Conservation (phyloP, 345 rosid genomes). For the Clausena lansium region DNA sequence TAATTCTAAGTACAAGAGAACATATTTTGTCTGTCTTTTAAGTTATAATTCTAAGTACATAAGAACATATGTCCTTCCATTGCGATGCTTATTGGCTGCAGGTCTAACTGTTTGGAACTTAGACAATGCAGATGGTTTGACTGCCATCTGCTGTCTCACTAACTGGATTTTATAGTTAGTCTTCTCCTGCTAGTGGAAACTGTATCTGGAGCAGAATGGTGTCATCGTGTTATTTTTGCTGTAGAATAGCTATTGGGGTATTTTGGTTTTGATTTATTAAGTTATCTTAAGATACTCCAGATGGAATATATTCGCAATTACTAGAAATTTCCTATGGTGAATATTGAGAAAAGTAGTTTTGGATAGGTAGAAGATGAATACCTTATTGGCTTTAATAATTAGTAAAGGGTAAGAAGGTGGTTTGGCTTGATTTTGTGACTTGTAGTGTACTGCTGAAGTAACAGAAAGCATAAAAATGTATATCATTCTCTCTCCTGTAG, state of each 20-base stretch:
- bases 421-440: background rate
- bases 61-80: background rate
- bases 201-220: background rate
- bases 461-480: background rate
- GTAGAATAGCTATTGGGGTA: background rate
- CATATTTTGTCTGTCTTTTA: too few species aligned
- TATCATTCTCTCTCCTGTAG: background rate
- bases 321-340: too few species aligned
- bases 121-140: background rate
- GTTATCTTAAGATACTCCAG: background rate
- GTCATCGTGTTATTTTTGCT: background rate
- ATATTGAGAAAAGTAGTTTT: background rate
- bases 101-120: background rate
- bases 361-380: background rate
- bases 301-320: too few species aligned
- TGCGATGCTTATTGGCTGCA: background rate
- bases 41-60: background rate
- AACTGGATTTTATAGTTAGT: background rate
- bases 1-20: background rate
- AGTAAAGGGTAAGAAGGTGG: background rate
- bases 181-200: background rate
- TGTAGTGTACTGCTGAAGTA: background rate
- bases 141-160: background rate
- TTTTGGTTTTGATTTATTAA: background rate
- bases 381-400: constrained; percentile 1